Conservation (phyloP, 176 grass and related monocot species). For the Avena eriantha region DNA sequence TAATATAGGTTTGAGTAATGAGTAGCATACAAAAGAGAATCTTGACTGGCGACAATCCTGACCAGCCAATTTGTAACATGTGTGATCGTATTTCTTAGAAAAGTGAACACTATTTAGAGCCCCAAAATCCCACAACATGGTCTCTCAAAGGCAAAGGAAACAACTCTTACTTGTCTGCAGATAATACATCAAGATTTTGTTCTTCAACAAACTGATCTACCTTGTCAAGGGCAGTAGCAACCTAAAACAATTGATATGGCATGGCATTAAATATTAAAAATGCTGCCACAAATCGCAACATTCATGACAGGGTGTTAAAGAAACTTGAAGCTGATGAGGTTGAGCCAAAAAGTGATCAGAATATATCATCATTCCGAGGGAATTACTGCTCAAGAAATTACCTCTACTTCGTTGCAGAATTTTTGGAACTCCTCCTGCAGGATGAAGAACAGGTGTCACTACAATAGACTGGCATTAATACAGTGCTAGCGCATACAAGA, state of each 20-base stretch:
- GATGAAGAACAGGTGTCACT: constrained; percentile 25
- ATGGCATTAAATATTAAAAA: constrained; percentile 1
- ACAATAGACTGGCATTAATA: not conserved
- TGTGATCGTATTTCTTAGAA: not conserved
- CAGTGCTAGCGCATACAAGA: not conserved
- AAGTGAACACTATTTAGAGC: constrained; percentile 14
- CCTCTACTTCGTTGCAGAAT: constrained; percentile 55
- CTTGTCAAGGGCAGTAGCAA: constrained; percentile 52
- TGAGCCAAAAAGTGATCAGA: not conserved
- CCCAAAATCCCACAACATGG: not conserved
- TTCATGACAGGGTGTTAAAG: not conserved
- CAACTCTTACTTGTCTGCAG: constrained; percentile 57
- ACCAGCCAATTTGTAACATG: not conserved
- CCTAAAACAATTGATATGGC: constrained; percentile 33
- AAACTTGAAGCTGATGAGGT: not conserved
- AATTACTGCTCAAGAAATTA: constrained; percentile 13
- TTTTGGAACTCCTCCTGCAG: constrained; percentile 64
- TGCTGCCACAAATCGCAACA: not conserved
- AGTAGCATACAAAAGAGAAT: constrained; percentile 13
- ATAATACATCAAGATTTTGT: constrained; percentile 54
- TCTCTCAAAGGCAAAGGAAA: constrained; percentile 14
- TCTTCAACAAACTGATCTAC: constrained; percentile 60
- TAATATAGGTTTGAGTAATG: constrained; percentile 18
- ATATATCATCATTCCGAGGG: not conserved
- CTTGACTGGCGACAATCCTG: not conserved